Evolutionary conservation across 2,329 filamentous ascomycete species (phyloP).

Genomic region (Clonostachys solani): DNA sequence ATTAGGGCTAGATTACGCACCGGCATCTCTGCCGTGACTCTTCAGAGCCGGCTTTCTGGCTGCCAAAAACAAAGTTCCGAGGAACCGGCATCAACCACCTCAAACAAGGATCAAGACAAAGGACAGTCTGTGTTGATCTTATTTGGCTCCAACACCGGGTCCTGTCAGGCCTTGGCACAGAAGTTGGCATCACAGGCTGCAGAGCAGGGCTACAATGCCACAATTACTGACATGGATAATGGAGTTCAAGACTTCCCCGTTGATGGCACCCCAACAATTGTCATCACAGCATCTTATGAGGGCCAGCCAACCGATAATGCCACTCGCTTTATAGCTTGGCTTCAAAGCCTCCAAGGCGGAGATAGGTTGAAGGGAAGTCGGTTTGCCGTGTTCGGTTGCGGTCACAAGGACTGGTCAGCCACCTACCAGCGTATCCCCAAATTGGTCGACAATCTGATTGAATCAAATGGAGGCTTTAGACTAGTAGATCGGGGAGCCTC

Average conservation of each 20-base stretch:
- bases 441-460: slow-evolving; percentile 45
- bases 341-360: slow-evolving; percentile 44
- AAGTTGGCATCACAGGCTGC: slow-evolving; percentile 55
- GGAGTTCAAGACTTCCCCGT: slow-evolving; percentile 57
- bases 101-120: background rate
- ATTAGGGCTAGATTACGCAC: background rate
- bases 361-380: slow-evolving; percentile 42
- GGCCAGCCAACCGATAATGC: slow-evolving; percentile 69
- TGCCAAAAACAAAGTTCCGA: no score
- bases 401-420: slow-evolving; percentile 43
- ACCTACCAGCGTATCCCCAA: slow-evolving; percentile 63
- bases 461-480: slow-evolving; percentile 12
- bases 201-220: slow-evolving; percentile 53
- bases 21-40: background rate
- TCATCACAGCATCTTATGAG: slow-evolving; percentile 67
- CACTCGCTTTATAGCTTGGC: slow-evolving; percentile 59
- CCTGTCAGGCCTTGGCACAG: slow-evolving; percentile 66
- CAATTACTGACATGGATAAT: slow-evolving; percentile 53
- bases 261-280: slow-evolving; percentile 55
- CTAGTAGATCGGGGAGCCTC: slow-evolving; percentile 39
- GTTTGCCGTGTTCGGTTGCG: slow-evolving; percentile 66
- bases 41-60: background rate
- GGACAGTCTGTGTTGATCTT: slow-evolving; percentile 56
- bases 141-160: slow-evolving; percentile 72
- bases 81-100: background rate